A percentile compares a stretch with the other conserved stretches of the same genome.
Conservation (phyloP, 805 yeast species). For the Henningerozyma blattae region DNA sequence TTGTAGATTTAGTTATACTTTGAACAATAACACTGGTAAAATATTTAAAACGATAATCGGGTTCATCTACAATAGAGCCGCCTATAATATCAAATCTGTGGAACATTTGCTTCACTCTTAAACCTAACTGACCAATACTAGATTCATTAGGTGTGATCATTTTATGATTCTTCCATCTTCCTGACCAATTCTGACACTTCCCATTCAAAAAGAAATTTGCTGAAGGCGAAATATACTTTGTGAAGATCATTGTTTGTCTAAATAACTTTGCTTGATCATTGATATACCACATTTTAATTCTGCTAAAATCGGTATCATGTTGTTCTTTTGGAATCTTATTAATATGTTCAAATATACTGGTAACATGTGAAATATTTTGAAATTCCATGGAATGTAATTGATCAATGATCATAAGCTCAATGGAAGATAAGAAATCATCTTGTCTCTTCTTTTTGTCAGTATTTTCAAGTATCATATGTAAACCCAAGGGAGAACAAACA, state of each 20-base stretch:
- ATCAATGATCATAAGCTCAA: conserved; percentile 72
- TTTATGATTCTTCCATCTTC: conserved; percentile 46
- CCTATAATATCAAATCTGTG: conserved; percentile 49
- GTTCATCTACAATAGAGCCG: conserved; percentile 46
- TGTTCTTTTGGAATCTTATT: conserved; percentile 70
- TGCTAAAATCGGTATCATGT: conserved; percentile 77
- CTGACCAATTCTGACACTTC: conserved; percentile 43
- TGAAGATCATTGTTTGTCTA: conserved; percentile 68
- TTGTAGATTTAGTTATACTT: conserved; percentile 46
- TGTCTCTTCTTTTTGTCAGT: conserved; percentile 45
- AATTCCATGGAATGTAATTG: conserved; percentile 75
- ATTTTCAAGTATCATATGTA: conserved; percentile 66
- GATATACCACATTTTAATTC: conserved; percentile 86
- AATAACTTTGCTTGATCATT: conserved; percentile 65
- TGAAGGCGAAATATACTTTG: conserved; percentile 72
- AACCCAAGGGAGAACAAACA: conserved; percentile 84
- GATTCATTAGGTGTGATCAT: conserved; percentile 34
- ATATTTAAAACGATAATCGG: conserved; percentile 71
- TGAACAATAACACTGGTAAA: conserved; percentile 69
- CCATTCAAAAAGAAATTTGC: conserved; percentile 49
- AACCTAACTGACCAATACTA: conserved; percentile 51
- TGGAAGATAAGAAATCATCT: conserved; percentile 76
- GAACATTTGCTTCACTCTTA: conserved; percentile 56
- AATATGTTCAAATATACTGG: conserved; percentile 52
- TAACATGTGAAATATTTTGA: conserved; percentile 90